Conservation (phyloP, 495 filamentous ascomycete species). For the Elasticomyces elasticus region DNA sequence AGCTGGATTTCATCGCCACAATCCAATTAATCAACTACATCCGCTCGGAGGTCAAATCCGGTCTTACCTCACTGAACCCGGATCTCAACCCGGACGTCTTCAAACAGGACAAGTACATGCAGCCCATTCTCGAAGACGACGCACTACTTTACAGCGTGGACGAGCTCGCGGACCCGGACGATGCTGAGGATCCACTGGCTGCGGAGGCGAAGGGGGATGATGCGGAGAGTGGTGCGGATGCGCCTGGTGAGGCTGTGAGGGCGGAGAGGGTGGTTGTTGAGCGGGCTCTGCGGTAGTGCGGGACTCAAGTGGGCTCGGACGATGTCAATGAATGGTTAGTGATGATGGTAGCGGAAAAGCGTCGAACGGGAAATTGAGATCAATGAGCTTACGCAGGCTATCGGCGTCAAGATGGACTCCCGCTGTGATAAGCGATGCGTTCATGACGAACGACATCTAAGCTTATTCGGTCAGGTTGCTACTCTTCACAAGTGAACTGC, state of each 20-base stretch:
- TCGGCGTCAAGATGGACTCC: too few species aligned
- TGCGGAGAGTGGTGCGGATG: background rate
- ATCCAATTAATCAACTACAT: conserved; percentile 84
- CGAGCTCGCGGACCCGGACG: conserved; percentile 46
- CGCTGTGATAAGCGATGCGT: too few species aligned
- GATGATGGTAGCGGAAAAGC: too few species aligned
- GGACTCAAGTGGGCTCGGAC: too few species aligned
- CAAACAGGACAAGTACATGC: conserved; percentile 64
- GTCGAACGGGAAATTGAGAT: too few species aligned
- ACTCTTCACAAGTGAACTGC: too few species aligned
- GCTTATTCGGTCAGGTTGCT: too few species aligned
- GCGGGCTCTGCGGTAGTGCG: conserved; percentile 1
- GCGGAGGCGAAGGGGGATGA: background rate
- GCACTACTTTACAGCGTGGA: conserved; percentile 75
- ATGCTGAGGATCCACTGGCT: conserved; percentile 16
- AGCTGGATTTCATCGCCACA: conserved; percentile 68
- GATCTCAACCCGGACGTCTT: conserved; percentile 50
- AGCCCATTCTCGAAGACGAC: conserved; percentile 84
- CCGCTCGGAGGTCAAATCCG: conserved; percentile 45
- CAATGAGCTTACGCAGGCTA: too few species aligned
- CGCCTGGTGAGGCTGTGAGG: background rate
- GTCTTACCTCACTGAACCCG: conserved; percentile 37
- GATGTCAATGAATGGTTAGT: too few species aligned
- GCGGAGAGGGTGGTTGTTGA: conserved; percentile 1
- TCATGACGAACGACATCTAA: too few species aligned